Evolutionary conservation across 192 early-diverging fungal genomes (phyloP), one percentile per base, ranked within the genome.

Genomic region (Chytriomyces sp.): DNA sequence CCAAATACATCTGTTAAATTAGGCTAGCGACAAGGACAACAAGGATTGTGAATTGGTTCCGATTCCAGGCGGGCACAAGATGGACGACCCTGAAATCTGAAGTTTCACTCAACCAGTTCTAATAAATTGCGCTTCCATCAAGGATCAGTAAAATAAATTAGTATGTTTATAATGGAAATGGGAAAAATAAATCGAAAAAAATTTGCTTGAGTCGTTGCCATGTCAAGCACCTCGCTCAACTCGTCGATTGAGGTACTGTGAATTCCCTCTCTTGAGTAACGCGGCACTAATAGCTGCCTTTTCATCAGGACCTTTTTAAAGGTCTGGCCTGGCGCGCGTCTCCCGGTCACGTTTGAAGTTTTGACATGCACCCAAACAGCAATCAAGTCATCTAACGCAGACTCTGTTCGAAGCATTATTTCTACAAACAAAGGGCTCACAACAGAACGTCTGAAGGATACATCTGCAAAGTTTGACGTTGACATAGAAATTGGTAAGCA

Each of bases 391-490:
- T 38, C 52, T 14, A 55, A 77, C 31, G 5, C 78, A 12, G 75
- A 79, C 19, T 19, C 19, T 10, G 82, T 83, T 25, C 69, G 82
- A 25, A 26, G 37, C n/a, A 44, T 83, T 5, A 77, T 82, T 30
- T 63, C 78, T 10, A 52, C 44, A 3, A 77, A 83, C 66, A 78
- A 76, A 36, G 54, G 70, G 3, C 57, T 83, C 5, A 81, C 79
- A 19, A 71, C 74, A 26, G 60, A 56, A 38, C 71, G 71, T 59
- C 77, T 82, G 70, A 67, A 68, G 17, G 82, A 83, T 49, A 62
- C 82, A 4, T 31, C 77, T 44, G 62, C 75, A 14, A 72, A 70
- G 31, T 83, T 83, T 53, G 77, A 69, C 75, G 57, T 72, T 64
- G 81, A 61, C 28, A 64, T 70, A 60, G 89, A 91, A 59, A 53